Evolutionary conservation across 1,284 basidiomycete genomes (phyloP), one percentile per base, ranked within the genome.

Genomic region (Trichosporon coremiiforme): DNA sequence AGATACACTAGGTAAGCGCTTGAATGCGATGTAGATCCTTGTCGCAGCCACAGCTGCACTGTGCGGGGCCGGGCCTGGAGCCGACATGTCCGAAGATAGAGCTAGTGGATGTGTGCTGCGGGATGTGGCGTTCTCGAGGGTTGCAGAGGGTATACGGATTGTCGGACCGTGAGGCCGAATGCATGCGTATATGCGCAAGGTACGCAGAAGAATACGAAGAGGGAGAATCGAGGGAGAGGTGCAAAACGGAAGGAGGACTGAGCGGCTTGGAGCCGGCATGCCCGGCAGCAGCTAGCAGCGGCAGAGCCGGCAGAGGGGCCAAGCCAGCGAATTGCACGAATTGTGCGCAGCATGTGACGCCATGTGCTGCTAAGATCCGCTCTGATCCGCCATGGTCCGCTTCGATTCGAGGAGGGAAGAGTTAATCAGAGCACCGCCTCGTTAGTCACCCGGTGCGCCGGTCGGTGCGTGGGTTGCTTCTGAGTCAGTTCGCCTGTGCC

Each of bases 261-360:
- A 15, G 31, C 53, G 53, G 53, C 53, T 15, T 12, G 9, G 4
- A 15, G 12, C 22, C 13, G 22, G 53, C 22, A 20, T 15, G 53
- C 53, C 53, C 53, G 53, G 53, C 41, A 45, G 41, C 38, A 17
- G 38, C 38, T 15, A 45, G 41, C 38, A 17, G 38, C 38, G 38
- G 38, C 38, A 45, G 41, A 45, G 25, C 36, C 36, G 13, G 36
- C 10, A 13, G 36, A 13, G 35, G 35, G 35, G 25, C 25, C 33
- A 35, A 35, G 36, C 9, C 13, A 38, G 4, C 41, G 41, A 45
- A 45, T 45, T 45, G 41, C 8, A n/a, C 50, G 50, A 53, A 53
- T 53, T 53, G 50, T 53, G 57, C 29, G 29, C 57, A n/a, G 57
- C 57, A 62, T 62, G 31, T 17, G 13, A 33, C 29, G 57, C 57